Evolutionary conservation across 805 yeast genomes (phyloP), one percentile per base, ranked within the genome.

Genomic region (Candida nitratophila): DNA sequence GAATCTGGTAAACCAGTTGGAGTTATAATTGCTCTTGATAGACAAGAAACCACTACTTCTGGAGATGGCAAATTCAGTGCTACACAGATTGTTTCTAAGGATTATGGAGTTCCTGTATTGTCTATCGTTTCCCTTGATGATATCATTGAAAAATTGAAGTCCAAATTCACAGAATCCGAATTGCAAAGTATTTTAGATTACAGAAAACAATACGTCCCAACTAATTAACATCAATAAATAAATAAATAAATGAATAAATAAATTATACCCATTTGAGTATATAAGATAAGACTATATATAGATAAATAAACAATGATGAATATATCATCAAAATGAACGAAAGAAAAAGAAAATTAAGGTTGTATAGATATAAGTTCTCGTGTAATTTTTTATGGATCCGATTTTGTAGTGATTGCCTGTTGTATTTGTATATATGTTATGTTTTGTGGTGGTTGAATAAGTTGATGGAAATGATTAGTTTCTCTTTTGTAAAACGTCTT

Each of bases 11-110:
- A 67, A 14, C 83, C 88, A 20, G 86, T 81, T 39, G 98, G 95
- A 9, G 78, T 88, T 45, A 82, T 89, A 47, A 86, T 93, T 58
- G 96, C 96, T 8, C 76, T 93, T 53, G 99, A 93, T 65, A 83
- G 99, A 73, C 95, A 90, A 71, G 99, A 93, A 69, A 81, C 93
- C 40, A 83, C 86, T 32, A 76, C 71, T 29, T 83, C 79, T 53
- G 71, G 80, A 36, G 83, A 79, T 53, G 71, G 81, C 35, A 73
- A 73, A 37, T 63, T 71, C 53, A 83, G 93, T 52, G 95, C 98
- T 40, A 86, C 96, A 5, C 83, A 83, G 60, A 80, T 81, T 20
- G 93, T 91, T 24, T 69, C 86, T 42, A 70, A 79, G 56, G 77
- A 73, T 58, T 83, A 82, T 60, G 73, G 74, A 34, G 85, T 91